Base-by-base conservation (phyloP, 2,329 filamentous ascomycete genomes). In the Sarocladium kiliense region DNA sequence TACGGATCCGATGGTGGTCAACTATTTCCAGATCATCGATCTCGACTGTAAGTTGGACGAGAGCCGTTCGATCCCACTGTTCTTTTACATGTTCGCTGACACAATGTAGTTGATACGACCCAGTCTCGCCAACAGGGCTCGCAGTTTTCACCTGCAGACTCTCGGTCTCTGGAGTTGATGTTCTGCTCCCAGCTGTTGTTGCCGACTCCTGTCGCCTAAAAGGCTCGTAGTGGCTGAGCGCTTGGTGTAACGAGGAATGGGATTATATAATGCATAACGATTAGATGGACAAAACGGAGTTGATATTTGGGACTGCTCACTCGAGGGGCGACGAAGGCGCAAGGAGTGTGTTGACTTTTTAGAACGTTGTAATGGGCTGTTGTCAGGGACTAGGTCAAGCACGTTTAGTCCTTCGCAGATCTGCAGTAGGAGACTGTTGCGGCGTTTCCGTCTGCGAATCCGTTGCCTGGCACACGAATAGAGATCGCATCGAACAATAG, bases 21-120 rank as follows among this genome's bases (percentile, higher is more conserved):
- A 71, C 23, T 87, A 82, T 59, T 86, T 85, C 61, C 71, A 80
- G 51, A 71, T 71, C 27, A 69, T 86, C 32, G 75, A 80, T 56
- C 68, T 87, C 1, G 80, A 79, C 55, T 81, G 83, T 85, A 69
- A 72, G 81, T 74, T 21, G n/a, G n/a, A n/a, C n/a, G n/a, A n/a
- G n/a, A n/a, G n/a, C n/a, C n/a, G n/a, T n/a, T n/a, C n/a, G n/a
- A n/a, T n/a, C n/a, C n/a, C n/a, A n/a, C n/a, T n/a, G n/a, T n/a
- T n/a, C n/a, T n/a, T n/a, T n/a, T n/a, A n/a, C n/a, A n/a, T 27
- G 30, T 3, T 6, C n/a, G 2, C 19, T 21, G n/a, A 49, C 41
- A 47, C 3, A 44, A 36, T 26, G 11, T 25, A 64, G 62, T 60
- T 25, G 62, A 74, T 25, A 63, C 65, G 1, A 66, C 73, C 14